These are phyloP conservation scores for Lanzia echinophila DNA, from an alignment of 2,329 filamentous ascomycete species.

Conservation along the genomic window DNA sequence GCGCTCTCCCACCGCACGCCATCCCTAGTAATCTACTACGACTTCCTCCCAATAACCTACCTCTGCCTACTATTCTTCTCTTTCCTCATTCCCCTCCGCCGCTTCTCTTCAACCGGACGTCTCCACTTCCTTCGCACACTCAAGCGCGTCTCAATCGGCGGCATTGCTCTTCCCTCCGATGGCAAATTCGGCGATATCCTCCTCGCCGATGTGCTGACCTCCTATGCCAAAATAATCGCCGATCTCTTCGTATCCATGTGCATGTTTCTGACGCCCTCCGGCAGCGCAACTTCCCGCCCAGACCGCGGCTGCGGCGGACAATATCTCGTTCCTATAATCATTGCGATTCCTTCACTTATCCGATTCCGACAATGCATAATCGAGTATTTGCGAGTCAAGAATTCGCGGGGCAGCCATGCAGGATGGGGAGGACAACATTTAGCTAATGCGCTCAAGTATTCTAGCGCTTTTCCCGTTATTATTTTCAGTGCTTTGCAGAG, in stretches of 20 bases:
- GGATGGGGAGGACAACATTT: slow-evolving; percentile 83
- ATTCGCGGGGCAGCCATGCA: slow-evolving; percentile 34
- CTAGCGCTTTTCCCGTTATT: slow-evolving; percentile 89
- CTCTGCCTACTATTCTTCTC: slow-evolving; percentile 65
- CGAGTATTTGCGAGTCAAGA: slow-evolving; percentile 69
- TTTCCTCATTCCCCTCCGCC: slow-evolving; percentile 66
- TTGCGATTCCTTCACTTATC: slow-evolving; percentile 76
- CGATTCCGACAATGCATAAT: slow-evolving; percentile 88
- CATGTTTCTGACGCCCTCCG: slow-evolving; percentile 74
- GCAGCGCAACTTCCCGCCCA: slow-evolving; percentile 71
- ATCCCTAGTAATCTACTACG: slow-evolving; percentile 65
- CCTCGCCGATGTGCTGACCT: slow-evolving; percentile 88
- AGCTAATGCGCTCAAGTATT: slow-evolving; percentile 91
- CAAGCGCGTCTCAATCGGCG: slow-evolving; percentile 73
- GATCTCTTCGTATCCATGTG: slow-evolving; percentile 85
- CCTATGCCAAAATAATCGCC: slow-evolving; percentile 85
- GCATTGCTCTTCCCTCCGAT: slow-evolving; percentile 77
- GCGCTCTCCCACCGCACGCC: slow-evolving; percentile 64
- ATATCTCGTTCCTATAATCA: slow-evolving; percentile 75
- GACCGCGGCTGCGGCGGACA: slow-evolving; percentile 75
- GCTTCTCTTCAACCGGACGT: slow-evolving; percentile 63
- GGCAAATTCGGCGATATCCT: slow-evolving; percentile 94
- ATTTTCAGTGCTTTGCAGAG: slow-evolving; percentile 70
- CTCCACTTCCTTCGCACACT: slow-evolving; percentile 69
- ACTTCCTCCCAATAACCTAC: slow-evolving; percentile 81